Evolutionary conservation across 441 rosid genomes (phyloP).

Genomic region (Adansonia gregorii): DNA sequence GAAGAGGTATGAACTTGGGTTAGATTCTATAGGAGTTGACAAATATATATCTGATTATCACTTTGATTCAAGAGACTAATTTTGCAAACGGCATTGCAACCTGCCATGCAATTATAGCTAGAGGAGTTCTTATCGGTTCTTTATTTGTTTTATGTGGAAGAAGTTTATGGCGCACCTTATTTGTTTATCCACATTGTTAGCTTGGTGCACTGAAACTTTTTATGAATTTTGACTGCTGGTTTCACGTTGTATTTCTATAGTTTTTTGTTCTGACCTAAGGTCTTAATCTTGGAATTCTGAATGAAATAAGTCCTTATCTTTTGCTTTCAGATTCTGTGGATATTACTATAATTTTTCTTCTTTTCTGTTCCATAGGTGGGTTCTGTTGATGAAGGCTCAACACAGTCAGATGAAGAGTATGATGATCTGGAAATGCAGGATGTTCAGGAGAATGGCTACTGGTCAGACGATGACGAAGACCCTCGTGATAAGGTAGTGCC

Average conservation of each 20-base stretch:
- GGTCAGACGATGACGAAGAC: slow-evolving; percentile 59
- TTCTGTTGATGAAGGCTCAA: slow-evolving; percentile 89
- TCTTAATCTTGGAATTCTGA: not conserved
- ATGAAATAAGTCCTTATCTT: not conserved
- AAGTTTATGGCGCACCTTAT: not conserved
- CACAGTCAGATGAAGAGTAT: slow-evolving; percentile 92
- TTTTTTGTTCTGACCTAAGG: not conserved
- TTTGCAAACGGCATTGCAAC: not conserved
- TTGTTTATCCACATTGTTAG: not conserved
- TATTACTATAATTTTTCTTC: not conserved
- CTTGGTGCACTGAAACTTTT: not conserved
- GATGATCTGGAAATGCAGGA: slow-evolving; percentile 94
- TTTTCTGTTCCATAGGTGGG: slow-evolving; percentile 59
- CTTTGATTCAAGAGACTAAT: not conserved
- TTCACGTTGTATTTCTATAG: not conserved
- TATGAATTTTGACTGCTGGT: not conserved
- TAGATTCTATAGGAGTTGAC: not conserved
- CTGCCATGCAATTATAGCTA: not conserved
- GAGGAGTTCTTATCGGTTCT: not conserved
- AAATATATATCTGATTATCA: not conserved
- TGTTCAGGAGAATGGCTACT: slow-evolving; percentile 52
- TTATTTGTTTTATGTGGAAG: not conserved
- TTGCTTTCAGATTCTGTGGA: not conserved
- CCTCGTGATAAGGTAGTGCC: slow-evolving; percentile 38
- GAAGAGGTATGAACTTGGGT: slow-evolving; percentile 63